Evolutionary conservation across 2,329 filamentous ascomycete species (phyloP).

Genomic region (Aspergillus sp.): DNA sequence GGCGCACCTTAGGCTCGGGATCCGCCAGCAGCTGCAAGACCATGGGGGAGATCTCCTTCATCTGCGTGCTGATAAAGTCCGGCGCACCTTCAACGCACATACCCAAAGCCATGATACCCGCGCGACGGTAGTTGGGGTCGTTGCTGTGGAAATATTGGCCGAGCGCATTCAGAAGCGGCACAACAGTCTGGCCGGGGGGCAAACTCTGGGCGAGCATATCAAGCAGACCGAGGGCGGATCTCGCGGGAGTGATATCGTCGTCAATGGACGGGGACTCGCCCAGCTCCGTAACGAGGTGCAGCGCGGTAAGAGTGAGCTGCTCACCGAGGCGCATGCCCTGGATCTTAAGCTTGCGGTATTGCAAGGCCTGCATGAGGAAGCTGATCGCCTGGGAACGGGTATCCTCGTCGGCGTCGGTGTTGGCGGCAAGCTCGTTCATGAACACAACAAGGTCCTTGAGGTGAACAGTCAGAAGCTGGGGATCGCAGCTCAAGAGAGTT

Average conservation of each 20-base stretch:
- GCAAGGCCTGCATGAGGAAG: slow-evolving; percentile 86
- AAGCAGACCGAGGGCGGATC: slow-evolving; percentile 75
- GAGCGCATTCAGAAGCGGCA: slow-evolving; percentile 80
- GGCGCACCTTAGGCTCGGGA: slow-evolving; percentile 70
- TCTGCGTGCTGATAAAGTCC: slow-evolving; percentile 92
- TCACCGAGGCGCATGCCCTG: slow-evolving; percentile 82
- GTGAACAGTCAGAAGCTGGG: slow-evolving; percentile 70
- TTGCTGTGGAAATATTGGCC: slow-evolving; percentile 67
- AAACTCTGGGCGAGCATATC: slow-evolving; percentile 82
- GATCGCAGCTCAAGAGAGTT: slow-evolving; percentile 82
- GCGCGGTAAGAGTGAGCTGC: slow-evolving; percentile 74
- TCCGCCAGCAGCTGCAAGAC: slow-evolving; percentile 77
- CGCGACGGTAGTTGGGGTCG: slow-evolving; percentile 72
- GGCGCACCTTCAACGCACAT: slow-evolving; percentile 94
- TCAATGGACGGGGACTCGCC: slow-evolving; percentile 59
- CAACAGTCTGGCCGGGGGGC: slow-evolving; percentile 86
- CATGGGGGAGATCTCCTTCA: slow-evolving; percentile 73
- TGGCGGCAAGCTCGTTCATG: slow-evolving; percentile 79
- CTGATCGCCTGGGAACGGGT: slow-evolving; percentile 81
- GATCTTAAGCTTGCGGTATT: slow-evolving; percentile 90
- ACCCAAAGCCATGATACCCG: slow-evolving; percentile 82
- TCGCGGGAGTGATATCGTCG: slow-evolving; percentile 75
- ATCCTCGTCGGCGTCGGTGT: slow-evolving; percentile 71
- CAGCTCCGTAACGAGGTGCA: slow-evolving; percentile 84
- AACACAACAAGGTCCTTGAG: slow-evolving; percentile 85